phyloP scores from a whole-genome alignment of 495 filamentous ascomycete species.

The Neurospora pannonica region DNA sequence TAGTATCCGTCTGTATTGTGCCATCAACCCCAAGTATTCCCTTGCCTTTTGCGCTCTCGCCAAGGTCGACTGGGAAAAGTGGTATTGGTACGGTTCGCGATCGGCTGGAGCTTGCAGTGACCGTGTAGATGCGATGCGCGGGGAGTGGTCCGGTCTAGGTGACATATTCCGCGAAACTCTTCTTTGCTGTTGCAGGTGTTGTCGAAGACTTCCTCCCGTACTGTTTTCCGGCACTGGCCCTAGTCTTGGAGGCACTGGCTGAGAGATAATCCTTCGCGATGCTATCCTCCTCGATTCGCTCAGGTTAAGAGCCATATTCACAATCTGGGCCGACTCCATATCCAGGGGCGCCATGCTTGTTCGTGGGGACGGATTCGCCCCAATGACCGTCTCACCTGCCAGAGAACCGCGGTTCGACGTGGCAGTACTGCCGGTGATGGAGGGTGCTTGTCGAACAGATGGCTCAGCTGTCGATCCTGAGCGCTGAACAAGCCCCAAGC shows the following conservation, averaged over 20 bases:
- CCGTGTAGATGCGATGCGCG: slow-evolving; percentile 23
- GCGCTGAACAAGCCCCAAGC: neutral
- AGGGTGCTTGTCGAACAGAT: neutral
- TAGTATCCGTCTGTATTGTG: slow-evolving; percentile 70
- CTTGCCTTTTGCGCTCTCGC: slow-evolving; percentile 70
- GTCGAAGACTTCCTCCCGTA: slow-evolving; percentile 47
- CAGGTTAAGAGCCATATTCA: slow-evolving; percentile 79
- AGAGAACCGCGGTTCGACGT: slow-evolving; percentile 12
- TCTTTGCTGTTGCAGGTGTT: slow-evolving; percentile 58
- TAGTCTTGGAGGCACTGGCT: slow-evolving; percentile 37
- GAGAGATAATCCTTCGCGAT: slow-evolving; percentile 43
- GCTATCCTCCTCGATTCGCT: slow-evolving; percentile 71
- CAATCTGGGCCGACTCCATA: slow-evolving; percentile 74
- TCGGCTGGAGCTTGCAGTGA: slow-evolving; percentile 38
- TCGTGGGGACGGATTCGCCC: slow-evolving; percentile 2
- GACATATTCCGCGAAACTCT: slow-evolving; percentile 49
- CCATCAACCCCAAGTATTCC: slow-evolving; percentile 65
- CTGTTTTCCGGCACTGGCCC: slow-evolving; percentile 32
- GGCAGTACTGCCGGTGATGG: slow-evolving; percentile 1
- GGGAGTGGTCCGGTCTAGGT: slow-evolving; percentile 39
- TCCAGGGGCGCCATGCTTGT: slow-evolving; percentile 36
- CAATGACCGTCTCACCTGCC: slow-evolving; percentile 12
- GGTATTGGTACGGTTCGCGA: slow-evolving; percentile 39
- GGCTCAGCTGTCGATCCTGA: neutral
- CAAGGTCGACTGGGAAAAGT: slow-evolving; percentile 70